These are phyloP conservation scores for Fallopia convolvulus DNA, from an alignment of 148 eudicot genomes.

Conservation along the genomic window DNA sequence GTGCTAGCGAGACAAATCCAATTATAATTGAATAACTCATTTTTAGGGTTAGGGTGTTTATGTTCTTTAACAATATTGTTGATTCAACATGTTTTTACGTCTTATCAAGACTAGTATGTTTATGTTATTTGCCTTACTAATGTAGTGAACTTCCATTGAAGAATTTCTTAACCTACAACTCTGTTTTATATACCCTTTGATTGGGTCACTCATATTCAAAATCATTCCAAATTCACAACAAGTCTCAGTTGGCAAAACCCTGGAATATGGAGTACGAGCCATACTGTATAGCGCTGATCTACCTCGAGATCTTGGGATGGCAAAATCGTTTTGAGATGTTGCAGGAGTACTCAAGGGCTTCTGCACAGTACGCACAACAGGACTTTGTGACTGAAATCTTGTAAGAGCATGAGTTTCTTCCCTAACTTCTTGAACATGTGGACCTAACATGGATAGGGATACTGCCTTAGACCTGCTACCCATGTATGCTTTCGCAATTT, in stretches of 20 bases:
- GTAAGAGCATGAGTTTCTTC: conserved; percentile 31
- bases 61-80: too few relatives aligned
- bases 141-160: too few relatives aligned
- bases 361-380: conserved; percentile 29
- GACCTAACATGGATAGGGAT: conserved; percentile 43
- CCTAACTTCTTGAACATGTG: conserved; percentile 34
- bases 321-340: conserved; percentile 44
- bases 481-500: conserved; percentile 98
- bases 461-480: conserved; percentile 47
- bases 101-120: too few relatives aligned
- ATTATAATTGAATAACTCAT: too few relatives aligned
- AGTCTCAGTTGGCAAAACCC: conserved; percentile 31
- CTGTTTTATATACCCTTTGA: too few relatives aligned
- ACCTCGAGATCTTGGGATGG: conserved; percentile 71
- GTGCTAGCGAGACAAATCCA: too few relatives aligned
- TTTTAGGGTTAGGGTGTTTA: too few relatives aligned
- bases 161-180: too few relatives aligned
- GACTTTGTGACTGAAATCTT: conserved; percentile 21
- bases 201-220: too few relatives aligned
- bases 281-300: conserved; percentile 76
- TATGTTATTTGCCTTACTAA: too few relatives aligned
- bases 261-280: conserved; percentile 85
- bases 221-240: too few relatives aligned
- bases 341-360: conserved; percentile 28
- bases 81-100: too few relatives aligned